These are phyloP conservation scores for Plasmodium vivax DNA, from an alignment of 169 alveolate species.

Conservation along the genomic window DNA sequence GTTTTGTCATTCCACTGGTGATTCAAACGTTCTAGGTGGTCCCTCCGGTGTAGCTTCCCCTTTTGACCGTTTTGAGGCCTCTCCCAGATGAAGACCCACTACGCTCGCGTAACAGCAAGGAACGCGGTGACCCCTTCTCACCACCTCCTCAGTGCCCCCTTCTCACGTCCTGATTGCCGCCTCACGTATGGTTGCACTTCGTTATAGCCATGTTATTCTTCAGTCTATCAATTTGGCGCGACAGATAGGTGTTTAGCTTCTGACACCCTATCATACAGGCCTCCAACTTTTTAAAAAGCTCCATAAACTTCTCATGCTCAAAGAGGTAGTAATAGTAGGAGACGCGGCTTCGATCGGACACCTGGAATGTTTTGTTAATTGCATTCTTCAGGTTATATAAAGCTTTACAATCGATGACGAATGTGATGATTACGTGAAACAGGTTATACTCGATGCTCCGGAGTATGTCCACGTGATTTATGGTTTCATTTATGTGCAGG, in stretches of 20 bases:
- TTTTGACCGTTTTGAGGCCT: neutral
- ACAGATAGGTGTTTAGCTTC: conserved; percentile 5
- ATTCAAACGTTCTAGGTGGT: neutral
- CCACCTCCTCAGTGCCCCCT: neutral
- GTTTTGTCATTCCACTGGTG: neutral
- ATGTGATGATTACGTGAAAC: conserved; percentile 30
- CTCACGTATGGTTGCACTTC: neutral
- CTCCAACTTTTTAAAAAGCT: conserved; percentile 26
- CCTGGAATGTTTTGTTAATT: neutral
- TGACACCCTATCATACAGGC: conserved; percentile 24
- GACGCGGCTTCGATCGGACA: neutral
- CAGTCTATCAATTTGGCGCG: conserved; percentile 16
- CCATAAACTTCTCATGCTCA: conserved; percentile 37
- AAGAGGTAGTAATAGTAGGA: conserved; percentile 17
- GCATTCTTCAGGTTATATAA: conserved; percentile 15
- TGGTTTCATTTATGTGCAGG: conserved; percentile 5
- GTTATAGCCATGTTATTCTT: neutral
- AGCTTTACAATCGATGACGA: conserved; percentile 49
- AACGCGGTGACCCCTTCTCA: neutral
- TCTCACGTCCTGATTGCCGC: neutral
- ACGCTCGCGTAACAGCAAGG: neutral
- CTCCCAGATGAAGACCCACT: neutral
- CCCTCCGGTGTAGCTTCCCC: neutral
- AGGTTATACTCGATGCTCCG: neutral
- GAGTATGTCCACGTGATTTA: conserved; percentile 27